phyloP scores from a whole-genome alignment of 2,329 filamentous ascomycete genomes.

The Volutella citrinella region DNA sequence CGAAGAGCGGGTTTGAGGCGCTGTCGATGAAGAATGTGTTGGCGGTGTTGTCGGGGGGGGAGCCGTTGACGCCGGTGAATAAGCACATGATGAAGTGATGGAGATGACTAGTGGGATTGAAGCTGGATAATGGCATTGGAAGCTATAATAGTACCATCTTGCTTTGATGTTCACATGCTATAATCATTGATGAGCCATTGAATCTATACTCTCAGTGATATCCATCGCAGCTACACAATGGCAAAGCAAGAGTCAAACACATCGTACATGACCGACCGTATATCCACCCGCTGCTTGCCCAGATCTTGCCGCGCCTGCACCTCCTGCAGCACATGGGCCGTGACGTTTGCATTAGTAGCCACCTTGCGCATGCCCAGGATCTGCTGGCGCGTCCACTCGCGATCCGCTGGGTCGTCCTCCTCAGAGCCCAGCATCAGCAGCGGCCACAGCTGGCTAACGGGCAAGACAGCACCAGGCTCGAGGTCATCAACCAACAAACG shows the following conservation, averaged over 20 bases:
- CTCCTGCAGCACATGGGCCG: slow-evolving; percentile 44
- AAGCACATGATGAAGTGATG: slow-evolving; percentile 44
- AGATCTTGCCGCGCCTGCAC: slow-evolving; percentile 43
- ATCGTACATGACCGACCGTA: slow-evolving; percentile 43
- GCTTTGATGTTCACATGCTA: too few species aligned
- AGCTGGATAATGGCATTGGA: too few species aligned
- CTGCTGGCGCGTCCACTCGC: slow-evolving; percentile 48
- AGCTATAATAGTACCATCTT: too few species aligned
- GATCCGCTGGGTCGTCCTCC: slow-evolving; percentile 46
- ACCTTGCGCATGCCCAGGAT: slow-evolving; percentile 47
- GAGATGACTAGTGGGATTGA: too few species aligned
- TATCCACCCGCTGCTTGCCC: slow-evolving; percentile 38
- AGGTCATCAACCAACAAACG: slow-evolving; percentile 40
- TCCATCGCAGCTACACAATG: too few species aligned
- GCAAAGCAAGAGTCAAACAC: slow-evolving; percentile 52
- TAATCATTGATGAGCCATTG: too few species aligned
- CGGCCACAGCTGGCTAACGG: slow-evolving; percentile 57
- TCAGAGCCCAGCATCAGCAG: slow-evolving; percentile 54
- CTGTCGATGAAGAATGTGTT: slow-evolving; percentile 53
- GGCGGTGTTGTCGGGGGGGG: slow-evolving; percentile 41
- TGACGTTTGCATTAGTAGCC: slow-evolving; percentile 42
- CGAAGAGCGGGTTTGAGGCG: slow-evolving; percentile 50
- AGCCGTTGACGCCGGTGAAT: slow-evolving; percentile 24
- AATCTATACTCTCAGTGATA: too few species aligned
- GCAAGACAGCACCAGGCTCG: slow-evolving; percentile 42